Conservation (phyloP, 2,329 filamentous ascomycete species). For the Conoideocrella luteorostrata region DNA sequence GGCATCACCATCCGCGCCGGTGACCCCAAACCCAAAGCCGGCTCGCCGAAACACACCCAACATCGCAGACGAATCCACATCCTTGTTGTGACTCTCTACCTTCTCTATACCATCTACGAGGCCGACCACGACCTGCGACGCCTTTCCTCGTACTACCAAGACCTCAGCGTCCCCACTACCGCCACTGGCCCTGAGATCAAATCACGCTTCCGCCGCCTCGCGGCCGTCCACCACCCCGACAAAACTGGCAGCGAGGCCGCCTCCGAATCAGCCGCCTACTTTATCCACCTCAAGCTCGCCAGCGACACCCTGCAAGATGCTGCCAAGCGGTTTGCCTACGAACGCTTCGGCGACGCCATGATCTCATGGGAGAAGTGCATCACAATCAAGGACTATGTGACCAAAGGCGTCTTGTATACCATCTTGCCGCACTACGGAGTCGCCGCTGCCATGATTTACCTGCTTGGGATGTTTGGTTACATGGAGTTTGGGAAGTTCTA, state of each 20-base stretch:
- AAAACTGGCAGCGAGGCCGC: constrained; percentile 49
- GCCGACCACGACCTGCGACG: constrained; percentile 73
- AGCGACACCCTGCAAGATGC: constrained; percentile 77
- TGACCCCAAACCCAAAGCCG: constrained; percentile 67
- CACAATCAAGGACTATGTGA: constrained; percentile 67
- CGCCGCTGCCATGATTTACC: constrained; percentile 52
- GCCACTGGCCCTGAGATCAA: constrained; percentile 74
- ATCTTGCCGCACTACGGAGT: constrained; percentile 56
- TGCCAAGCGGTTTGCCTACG: constrained; percentile 77
- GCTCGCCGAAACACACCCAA: constrained; percentile 59
- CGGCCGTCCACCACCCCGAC: constrained; percentile 73
- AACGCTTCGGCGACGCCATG: constrained; percentile 74
- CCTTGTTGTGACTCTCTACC: constrained; percentile 74
- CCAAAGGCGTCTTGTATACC: constrained; percentile 53
- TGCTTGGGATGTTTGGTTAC: constrained; percentile 59
- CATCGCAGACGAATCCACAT: constrained; percentile 82
- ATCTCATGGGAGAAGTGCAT: constrained; percentile 58
- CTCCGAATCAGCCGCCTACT: constrained; percentile 41
- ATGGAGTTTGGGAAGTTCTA: constrained; percentile 61
- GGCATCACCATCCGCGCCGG: constrained; percentile 83
- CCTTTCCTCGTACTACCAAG: constrained; percentile 70
- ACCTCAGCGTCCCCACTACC: constrained; percentile 62
- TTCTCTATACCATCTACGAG: constrained; percentile 89
- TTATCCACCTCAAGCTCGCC: constrained; percentile 76
- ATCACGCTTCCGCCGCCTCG: constrained; percentile 73